These are phyloP conservation scores for Eragrostis curvula DNA, from an alignment of 176 grass and related monocot genomes.

Conservation along the genomic window DNA sequence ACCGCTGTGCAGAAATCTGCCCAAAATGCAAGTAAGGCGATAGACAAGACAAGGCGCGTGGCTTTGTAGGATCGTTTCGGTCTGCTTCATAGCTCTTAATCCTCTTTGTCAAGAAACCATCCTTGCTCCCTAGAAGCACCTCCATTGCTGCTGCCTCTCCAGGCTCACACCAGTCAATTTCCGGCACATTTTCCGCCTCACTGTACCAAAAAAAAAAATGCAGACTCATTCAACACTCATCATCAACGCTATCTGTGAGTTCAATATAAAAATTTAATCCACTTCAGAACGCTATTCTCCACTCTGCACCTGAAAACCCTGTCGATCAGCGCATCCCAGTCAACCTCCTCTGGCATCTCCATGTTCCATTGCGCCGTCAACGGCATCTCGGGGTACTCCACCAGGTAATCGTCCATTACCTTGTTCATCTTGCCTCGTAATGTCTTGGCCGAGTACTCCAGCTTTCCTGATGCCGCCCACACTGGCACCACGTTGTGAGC, in stretches of 20 bases:
- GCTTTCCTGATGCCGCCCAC: constrained; percentile 72
- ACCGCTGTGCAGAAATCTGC: constrained; percentile 90
- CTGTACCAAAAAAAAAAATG: constrained; percentile 39
- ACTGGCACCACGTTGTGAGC: constrained; percentile 89
- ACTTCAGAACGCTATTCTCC: neutral
- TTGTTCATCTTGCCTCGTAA: constrained; percentile 74
- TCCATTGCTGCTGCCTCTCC: constrained; percentile 78
- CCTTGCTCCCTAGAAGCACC: constrained; percentile 59
- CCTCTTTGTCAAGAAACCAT: constrained; percentile 84
- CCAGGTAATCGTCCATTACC: constrained; percentile 69
- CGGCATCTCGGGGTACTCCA: constrained; percentile 66
- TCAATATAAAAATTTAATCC: neutral
- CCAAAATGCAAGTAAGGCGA: constrained; percentile 97
- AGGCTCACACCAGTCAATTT: constrained; percentile 82
- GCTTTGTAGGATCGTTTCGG: constrained; percentile 83
- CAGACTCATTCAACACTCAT: constrained; percentile 1
- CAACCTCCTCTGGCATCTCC: constrained; percentile 51
- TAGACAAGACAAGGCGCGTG: constrained; percentile 64
- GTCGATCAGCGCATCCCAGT: constrained; percentile 68
- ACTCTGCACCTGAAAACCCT: constrained; percentile 53
- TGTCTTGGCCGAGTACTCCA: constrained; percentile 85
- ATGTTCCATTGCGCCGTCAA: constrained; percentile 42
- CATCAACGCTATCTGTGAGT: neutral
- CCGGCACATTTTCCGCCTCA: constrained; percentile 75
- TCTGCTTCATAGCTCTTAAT: constrained; percentile 73